Percentiles rank a stretch among this genome's conserved stretches.
These are phyloP conservation scores for Sugiyamaella chiloensis DNA, from an alignment of 805 yeast genomes.

Conservation along the genomic window DNA sequence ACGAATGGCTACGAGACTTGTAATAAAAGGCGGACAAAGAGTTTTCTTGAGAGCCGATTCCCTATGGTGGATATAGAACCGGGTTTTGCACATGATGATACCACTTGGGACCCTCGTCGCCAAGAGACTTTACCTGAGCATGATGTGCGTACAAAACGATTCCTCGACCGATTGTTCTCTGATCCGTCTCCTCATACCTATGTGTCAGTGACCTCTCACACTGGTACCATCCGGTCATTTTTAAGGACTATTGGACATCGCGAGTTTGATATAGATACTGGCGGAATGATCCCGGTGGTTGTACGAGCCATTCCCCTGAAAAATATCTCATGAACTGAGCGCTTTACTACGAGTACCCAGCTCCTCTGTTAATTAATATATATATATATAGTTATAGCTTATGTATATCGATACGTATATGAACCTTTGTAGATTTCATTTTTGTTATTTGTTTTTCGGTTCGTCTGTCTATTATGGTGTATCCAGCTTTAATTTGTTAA, in stretches of 20 bases:
- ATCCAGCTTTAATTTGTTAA: too few relatives aligned
- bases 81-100: slow-evolving; percentile 47
- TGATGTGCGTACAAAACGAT: slow-evolving; percentile 46
- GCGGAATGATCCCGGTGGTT: slow-evolving; percentile 55
- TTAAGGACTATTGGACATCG: slow-evolving; percentile 48
- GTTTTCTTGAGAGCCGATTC: slow-evolving; percentile 41
- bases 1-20: slow-evolving; percentile 51
- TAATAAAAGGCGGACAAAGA: slow-evolving; percentile 42
- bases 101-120: slow-evolving; percentile 40
- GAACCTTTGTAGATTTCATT: too few relatives aligned
- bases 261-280: slow-evolving; percentile 48
- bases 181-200: slow-evolving; percentile 1
- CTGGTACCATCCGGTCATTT: slow-evolving; percentile 50
- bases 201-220: slow-evolving; percentile 46
- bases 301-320: slow-evolving; percentile 36
- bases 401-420: too few relatives aligned
- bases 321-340: too few relatives aligned
- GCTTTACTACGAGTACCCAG: too few relatives aligned
- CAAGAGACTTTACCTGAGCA: slow-evolving; percentile 44
- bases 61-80: slow-evolving; percentile 44
- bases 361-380: too few relatives aligned
- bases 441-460: too few relatives aligned
- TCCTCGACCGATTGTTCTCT: slow-evolving; percentile 45
- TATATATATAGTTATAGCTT: too few relatives aligned
- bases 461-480: too few relatives aligned